Conservation (phyloP, 805 yeast species). For the Saturnispora silvae region DNA sequence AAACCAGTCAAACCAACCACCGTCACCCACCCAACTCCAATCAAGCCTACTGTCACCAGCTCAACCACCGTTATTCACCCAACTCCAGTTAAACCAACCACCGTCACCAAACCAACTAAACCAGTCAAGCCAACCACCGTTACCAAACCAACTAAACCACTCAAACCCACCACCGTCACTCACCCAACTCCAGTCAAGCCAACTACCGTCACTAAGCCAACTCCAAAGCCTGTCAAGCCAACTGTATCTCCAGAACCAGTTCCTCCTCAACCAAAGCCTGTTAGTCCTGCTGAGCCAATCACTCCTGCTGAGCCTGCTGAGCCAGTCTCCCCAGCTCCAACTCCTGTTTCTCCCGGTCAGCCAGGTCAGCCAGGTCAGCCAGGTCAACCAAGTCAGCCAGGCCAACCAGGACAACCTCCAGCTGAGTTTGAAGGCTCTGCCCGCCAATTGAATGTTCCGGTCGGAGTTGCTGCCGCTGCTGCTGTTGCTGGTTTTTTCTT, state of each 20-base stretch:
- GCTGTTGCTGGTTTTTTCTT: constrained; percentile 5
- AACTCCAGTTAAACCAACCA: neutral
- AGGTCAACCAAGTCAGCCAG: neutral
- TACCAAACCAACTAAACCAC: neutral
- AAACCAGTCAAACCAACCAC: too few species aligned
- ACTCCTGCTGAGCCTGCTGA: neutral
- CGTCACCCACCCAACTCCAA: too few species aligned
- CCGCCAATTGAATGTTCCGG: constrained; percentile 1
- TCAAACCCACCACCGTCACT: neutral
- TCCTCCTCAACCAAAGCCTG: neutral
- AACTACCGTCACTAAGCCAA: neutral
- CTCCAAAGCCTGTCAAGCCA: neutral
- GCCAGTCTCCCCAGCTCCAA: neutral
- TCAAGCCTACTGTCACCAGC: too few species aligned
- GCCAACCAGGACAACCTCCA: neutral
- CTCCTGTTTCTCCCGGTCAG: neutral
- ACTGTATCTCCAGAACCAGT: neutral
- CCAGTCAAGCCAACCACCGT: neutral
- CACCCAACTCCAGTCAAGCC: neutral
- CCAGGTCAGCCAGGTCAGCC: neutral
- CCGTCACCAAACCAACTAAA: neutral
- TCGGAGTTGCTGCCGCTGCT: neutral
- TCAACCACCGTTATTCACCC: too few species aligned
- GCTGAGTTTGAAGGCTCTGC: constrained; percentile 3
- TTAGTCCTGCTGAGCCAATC: neutral